Base-by-base conservation (phyloP, 805 yeast genomes). In the Nakazawaea ernobii region DNA sequence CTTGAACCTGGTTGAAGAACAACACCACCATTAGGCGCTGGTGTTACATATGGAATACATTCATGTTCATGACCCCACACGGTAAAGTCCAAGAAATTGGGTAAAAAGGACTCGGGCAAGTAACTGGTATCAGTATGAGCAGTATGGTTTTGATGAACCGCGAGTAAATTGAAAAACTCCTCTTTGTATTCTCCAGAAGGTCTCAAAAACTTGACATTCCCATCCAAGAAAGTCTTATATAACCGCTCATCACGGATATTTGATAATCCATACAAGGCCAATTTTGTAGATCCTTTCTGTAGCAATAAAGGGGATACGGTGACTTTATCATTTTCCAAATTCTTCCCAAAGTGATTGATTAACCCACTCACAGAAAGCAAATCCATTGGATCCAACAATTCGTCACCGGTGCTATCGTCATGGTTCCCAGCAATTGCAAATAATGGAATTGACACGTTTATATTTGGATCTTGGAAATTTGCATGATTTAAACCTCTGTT, bases 1-100 rank as follows among this genome's bases (percentile, higher is more conserved):
- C 96, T 86, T 1, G 96, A 87, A 0, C 99, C 99, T 0, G 96
- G 94, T 60, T 90, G 97, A 35, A 94, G 70, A 0, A 90, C 89
- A 47, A 80, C 80, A 59, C 92, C 89, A 1, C 83, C 84, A 2
- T 75, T 75, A 9, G 72, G 73, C 56, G 84, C 84, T 39, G 69
- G 69, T 1, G 71, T 74, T 0, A 95, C 80, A 49, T 77, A 79
- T 1, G 92, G 87, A 4, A 83, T 73, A 59, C 97, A 89, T 60
- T 94, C 97, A 64, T 94, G 99, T 61, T 94, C 99, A 63, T 94
- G 99, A 14, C 99, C 99, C 99, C 99, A 94, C 1, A 91, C 67
- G 0, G 94, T 82, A 48, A 92, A 70, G 59, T 94, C 90, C 41
- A 94, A 58, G 59, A 91, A 90, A 8, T 74, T 69, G 0, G 98